Base-by-base conservation (phyloP, 768 basidiomycete genomes). In the Termitomyces titanicus region DNA sequence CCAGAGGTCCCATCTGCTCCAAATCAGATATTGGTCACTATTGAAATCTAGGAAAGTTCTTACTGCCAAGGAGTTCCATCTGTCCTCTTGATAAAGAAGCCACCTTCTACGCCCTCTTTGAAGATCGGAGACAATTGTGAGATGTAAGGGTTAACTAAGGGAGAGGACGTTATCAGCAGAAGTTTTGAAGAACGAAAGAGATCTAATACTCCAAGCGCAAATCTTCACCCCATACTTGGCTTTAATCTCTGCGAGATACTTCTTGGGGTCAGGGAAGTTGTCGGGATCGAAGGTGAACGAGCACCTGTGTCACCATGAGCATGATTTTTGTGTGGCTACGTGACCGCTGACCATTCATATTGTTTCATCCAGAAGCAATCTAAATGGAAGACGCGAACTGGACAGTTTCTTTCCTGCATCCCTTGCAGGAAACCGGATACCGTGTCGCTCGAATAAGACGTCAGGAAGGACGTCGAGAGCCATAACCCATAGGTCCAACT, bases 301-400 rank as follows among this genome's bases (percentile, higher is more conserved):
- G 59, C 84, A 85, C 82, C 83, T 84, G 45, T 59, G 66, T 66
- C 56, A 38, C 17, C 39, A 17, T 47, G 52, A 58, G 29, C n/a
- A 12, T 37, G 18, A 17, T 17, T 22, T 37, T 27, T 24, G 17
- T 34, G n/a, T 39, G 20, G 39, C 20, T 31, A 31, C 31, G 11
- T 3, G 61, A 60, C 70, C 46, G 18, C 45, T 24, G 51, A 79
- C 84, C 84, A 86, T 68, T 85, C 82, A 62, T 85, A 84, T 66
- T 82, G 80, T 61, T 83, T 84, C 83, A 84, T 85, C 83, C 84
- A 86, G 66, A 88, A 90, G 63, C 86, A 89, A 63, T 89, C 88
- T 38, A 89, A 65, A 61, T 91, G 88, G 72, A 89, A 86, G 2
- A 89, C 86, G 20, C 85, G 78, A 25, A 89, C 85, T 17, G 74